Evolutionary conservation across 208 protist genomes (phyloP), one percentile per base, ranked within the genome.

Genomic region (Tritrichomonas musculus): DNA sequence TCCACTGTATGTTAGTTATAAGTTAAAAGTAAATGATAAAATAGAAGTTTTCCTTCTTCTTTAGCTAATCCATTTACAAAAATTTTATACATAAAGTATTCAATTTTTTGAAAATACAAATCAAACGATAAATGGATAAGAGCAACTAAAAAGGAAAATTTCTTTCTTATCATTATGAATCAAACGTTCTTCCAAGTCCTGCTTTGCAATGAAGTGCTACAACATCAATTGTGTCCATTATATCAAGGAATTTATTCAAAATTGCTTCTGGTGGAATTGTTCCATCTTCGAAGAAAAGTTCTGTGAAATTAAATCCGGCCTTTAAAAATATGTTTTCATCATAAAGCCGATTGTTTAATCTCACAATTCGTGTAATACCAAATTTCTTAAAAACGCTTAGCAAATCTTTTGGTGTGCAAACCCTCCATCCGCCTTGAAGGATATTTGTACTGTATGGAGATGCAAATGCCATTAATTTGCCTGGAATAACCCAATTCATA

Each of bases 401-500:
- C 20, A 88, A n/a, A 20, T 88, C 77, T 53, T 33, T 57, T 33
- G 77, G 77, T 1, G 77, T 88, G 1, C 41, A 88, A 36, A 88
- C 77, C 39, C 17, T 53, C 4, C 27, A 88, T 36, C 77, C 77
- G 13, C 69, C 69, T 88, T 88, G 77, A 88, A 88, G n/a, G 2
- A 44, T 60, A 53, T 95, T 92, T 30, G 53, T 41, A 88, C 39
- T 41, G 39, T 94, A 93, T 93, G 97, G 73, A 93, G 96, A 77
- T 96, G 97, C 96, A 94, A 99, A 98, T 39, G 98, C 97, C 11
- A 99, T 36, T 33, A 99, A 95, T 49, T 97, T 97, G 11, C 95
- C 93, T 44, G 97, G 98, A 14, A 99, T 95, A 88, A 99, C 97
- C 97, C 97, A 98, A 95, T 97, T 98, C 82, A 97, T 96, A 94